Evolutionary conservation across 371 early-diverging fungal genomes (phyloP), one percentile per base, ranked within the genome.

Genomic region (Lichtheimia corymbifera): DNA sequence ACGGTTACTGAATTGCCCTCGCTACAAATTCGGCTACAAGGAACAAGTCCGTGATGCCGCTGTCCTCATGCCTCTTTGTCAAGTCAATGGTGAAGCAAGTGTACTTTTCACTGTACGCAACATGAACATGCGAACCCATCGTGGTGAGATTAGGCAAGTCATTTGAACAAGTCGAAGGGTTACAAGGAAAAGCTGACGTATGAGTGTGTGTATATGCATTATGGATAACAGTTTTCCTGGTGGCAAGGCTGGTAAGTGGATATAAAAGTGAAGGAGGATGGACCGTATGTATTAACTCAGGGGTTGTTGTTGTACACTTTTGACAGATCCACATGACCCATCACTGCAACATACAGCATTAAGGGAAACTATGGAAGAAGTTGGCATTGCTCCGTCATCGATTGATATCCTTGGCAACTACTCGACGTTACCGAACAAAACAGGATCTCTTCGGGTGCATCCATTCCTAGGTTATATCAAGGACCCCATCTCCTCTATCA

Each of bases 281-380:
- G n/a, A 45, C 0, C n/a, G 44, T 5, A 6, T 6, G 45, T 15
- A 45, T 13, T 15, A 4, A 45, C 2, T 15, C n/a, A 45, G 45
- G 45, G 18, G 45, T 45, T 18, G 18, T 22, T 22, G 22, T 22
- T 22, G 22, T 22, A 22, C 22, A 22, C 22, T 22, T 18, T 47
- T 28, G 27, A 40, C 27, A 76, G 91, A 91, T 64, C 64, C 68
- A 0, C 44, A 65, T 17, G 95, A 92, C 65, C 22, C 56, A 4
- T 78, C 82, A 24, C 62, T 83, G 7, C 74, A 82, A 54, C 72
- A 62, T 12, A 90, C 97, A 2, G 94, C 94, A 4, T 61, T 95
- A 44, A 80, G 97, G 25, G 97, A 95, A 64, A 91, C 94, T 11
- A 49, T 70, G 15, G 96, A 97, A 70, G 97, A 97, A 66, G 77